Evolutionary conservation across 2,329 filamentous ascomycete genomes (phyloP).

Genomic region (Xylaria polymorpha): DNA sequence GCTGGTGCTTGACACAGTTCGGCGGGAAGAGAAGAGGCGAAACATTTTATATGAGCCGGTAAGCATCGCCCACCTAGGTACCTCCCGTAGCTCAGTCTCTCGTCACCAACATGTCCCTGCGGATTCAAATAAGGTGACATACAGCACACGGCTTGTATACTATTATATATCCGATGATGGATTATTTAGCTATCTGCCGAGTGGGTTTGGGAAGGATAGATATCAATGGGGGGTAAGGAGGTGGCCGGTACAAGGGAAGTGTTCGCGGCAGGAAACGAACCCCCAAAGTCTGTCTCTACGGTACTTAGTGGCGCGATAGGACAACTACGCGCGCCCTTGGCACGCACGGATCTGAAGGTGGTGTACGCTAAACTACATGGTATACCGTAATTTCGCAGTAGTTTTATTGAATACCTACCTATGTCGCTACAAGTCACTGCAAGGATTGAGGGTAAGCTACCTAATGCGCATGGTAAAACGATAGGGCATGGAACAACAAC

Average conservation of each 20-base stretch:
- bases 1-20: constrained; percentile 9
- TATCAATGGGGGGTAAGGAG: neutral
- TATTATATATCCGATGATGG: constrained; percentile 8
- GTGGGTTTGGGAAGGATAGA: constrained; percentile 5
- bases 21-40: constrained; percentile 29
- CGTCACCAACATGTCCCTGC: constrained; percentile 1
- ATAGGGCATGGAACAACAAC: constrained; percentile 37
- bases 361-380: constrained; percentile 38
- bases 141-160: constrained; percentile 2
- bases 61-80: constrained; percentile 12
- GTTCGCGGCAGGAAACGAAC: constrained; percentile 2
- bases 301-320: constrained; percentile 2
- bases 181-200: constrained; percentile 6
- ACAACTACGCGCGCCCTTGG: constrained; percentile 25
- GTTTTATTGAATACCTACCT: constrained; percentile 20
- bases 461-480: constrained; percentile 14
- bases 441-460: neutral
- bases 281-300: constrained; percentile 3
- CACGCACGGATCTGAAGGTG: constrained; percentile 16
- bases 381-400: constrained; percentile 49
- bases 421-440: constrained; percentile 16
- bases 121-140: neutral
- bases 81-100: constrained; percentile 1
- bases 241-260: neutral
- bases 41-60: constrained; percentile 29